Evolutionary conservation across 768 basidiomycete genomes (phyloP).

Genomic region (Boletus vinaceobasis): DNA sequence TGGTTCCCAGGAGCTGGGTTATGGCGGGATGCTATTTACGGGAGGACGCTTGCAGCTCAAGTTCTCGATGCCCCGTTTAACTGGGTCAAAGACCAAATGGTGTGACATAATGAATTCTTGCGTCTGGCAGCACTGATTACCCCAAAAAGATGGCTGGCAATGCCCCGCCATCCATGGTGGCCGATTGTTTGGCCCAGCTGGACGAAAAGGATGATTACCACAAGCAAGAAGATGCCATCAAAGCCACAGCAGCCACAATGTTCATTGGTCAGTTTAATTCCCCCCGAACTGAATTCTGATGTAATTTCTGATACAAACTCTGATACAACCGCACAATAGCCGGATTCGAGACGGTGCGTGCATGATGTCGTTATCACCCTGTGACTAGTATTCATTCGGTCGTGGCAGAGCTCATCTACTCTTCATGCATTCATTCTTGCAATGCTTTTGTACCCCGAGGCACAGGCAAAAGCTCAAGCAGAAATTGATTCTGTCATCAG

Average conservation of each 20-base stretch:
- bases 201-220: constrained; percentile 14
- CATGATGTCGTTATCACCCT: background rate
- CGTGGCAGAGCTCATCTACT: constrained; percentile 24
- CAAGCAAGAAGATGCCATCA: constrained; percentile 25
- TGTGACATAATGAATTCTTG: background rate
- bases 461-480: constrained; percentile 23
- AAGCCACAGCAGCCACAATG: constrained; percentile 22
- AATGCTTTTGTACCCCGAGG: constrained; percentile 27
- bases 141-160: constrained; percentile 9
- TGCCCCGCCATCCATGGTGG: constrained; percentile 26
- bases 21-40: constrained; percentile 16
- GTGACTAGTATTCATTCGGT: background rate
- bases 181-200: constrained; percentile 18
- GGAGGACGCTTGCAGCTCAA: constrained; percentile 12
- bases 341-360: constrained; percentile 24
- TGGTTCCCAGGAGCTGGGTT: constrained; percentile 25
- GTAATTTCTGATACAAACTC: background rate
- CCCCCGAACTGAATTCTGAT: background rate
- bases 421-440: constrained; percentile 27
- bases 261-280: constrained; percentile 18
- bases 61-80: constrained; percentile 25
- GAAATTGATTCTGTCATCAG: constrained; percentile 29
- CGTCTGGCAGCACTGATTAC: background rate
- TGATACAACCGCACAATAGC: constrained; percentile 7
- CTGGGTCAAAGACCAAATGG: constrained; percentile 24